Percentiles rank a stretch among this genome's conserved stretches.
These are phyloP conservation scores for Pulveroboletus sp. DNA, from an alignment of 768 basidiomycete species.

Conservation along the genomic window DNA sequence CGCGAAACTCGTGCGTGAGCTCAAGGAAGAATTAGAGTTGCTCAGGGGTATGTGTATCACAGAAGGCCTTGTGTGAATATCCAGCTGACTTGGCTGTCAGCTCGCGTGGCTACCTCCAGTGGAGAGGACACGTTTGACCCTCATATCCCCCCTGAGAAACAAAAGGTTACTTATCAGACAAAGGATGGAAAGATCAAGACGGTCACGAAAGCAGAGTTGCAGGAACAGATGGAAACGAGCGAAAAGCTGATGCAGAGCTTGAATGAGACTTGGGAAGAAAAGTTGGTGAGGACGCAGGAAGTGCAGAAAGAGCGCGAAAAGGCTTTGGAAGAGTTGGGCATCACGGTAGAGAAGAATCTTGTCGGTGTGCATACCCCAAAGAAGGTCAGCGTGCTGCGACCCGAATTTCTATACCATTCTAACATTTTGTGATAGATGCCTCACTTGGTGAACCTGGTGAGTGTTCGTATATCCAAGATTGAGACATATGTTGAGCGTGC, in stretches of 20 bases:
- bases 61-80: background rate
- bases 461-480: constrained; percentile 31
- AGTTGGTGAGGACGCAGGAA: constrained; percentile 85
- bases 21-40: constrained; percentile 96
- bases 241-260: constrained; percentile 93
- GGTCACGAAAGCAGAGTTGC: constrained; percentile 94
- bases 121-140: constrained; percentile 83
- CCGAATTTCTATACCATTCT: constrained; percentile 7
- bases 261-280: constrained; percentile 97
- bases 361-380: constrained; percentile 99
- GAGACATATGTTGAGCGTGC: constrained; percentile 11
- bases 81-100: constrained; percentile 34
- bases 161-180: constrained; percentile 91
- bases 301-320: constrained; percentile 97
- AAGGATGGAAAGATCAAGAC: constrained; percentile 94
- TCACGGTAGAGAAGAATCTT: constrained; percentile 93
- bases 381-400: constrained; percentile 48
- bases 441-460: constrained; percentile 88
- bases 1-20: constrained; percentile 95
- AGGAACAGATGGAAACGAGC: constrained; percentile 93
- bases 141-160: constrained; percentile 86
- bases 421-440: constrained; percentile 62
- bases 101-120: constrained; percentile 67
- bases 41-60: constrained; percentile 60
- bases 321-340: constrained; percentile 95